Evolutionary conservation across 208 protist species (phyloP).

Genomic region (Trypanosoma lewisi): DNA sequence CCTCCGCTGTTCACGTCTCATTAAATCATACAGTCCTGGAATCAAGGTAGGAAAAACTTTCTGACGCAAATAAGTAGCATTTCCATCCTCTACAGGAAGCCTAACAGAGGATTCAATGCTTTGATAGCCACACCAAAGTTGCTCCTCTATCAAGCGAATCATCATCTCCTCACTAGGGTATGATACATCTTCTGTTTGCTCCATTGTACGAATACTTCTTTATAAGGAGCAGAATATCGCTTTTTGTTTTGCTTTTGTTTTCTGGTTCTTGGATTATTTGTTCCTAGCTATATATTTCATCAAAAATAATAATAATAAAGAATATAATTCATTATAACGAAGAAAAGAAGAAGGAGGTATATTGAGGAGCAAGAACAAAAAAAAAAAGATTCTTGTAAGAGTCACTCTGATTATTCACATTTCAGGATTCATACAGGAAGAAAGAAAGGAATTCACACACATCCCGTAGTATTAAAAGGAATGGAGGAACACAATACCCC

Average conservation of each 20-base stretch:
- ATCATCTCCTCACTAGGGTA: conserved; percentile 38
- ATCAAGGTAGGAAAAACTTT: conserved; percentile 77
- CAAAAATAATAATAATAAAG: too few species aligned
- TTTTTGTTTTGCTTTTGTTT: conserved; percentile 19
- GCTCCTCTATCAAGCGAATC: conserved; percentile 71
- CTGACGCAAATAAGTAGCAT: conserved; percentile 58
- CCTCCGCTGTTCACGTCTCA: conserved; percentile 36
- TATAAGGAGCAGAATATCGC: neutral
- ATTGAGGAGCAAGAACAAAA: too few species aligned
- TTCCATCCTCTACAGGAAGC: conserved; percentile 21
- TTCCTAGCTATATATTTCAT: too few species aligned
- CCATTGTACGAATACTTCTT: conserved; percentile 24
- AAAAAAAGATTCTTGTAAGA: too few species aligned
- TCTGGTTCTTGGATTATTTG: neutral
- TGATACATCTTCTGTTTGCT: conserved; percentile 13
- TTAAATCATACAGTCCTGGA: conserved; percentile 55
- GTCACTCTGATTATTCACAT: too few species aligned
- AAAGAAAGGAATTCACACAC: too few species aligned
- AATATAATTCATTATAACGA: too few species aligned
- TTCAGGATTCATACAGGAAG: too few species aligned
- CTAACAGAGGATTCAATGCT: conserved; percentile 11
- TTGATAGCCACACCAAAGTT: conserved; percentile 54
- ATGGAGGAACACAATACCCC: too few species aligned
- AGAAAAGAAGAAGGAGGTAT: too few species aligned
- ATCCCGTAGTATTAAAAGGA: too few species aligned